Evolutionary conservation across 345 rosid species (phyloP), one percentile per base, ranked within the genome.

Genomic region (Sapria himalayana): DNA sequence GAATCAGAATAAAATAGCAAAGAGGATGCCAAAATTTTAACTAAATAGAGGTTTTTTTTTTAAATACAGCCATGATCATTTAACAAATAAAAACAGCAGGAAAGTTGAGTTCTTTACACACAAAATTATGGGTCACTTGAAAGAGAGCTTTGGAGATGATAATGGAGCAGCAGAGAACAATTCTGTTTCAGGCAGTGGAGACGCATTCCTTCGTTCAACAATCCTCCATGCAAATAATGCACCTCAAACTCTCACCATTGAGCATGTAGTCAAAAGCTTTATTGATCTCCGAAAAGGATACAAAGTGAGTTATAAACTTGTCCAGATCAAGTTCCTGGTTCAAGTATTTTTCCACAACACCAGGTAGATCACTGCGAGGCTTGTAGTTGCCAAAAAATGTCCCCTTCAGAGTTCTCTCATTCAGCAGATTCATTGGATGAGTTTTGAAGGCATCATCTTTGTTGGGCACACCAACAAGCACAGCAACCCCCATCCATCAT

Each of bases 401-500:
- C 9, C 81, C 86, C 53, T 70, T 73, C 0, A 76, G 74, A 8
- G 81, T 76, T 50, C 70, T 76, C 58, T 70, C 85, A 36, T 73
- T 70, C 43, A 73, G 65, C 0, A 73, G 7, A 27, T 70, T 76
- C 60, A 73, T 38, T 0, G 76, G 81, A 49, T 67, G 68, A 25
- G 77, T 69, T 60, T 73, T 70, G 62, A 73, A 73, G 0, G 62
- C 56, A 20, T 56, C 81, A 27, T 73, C 81, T 61, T 70, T 76
- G 58, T 50, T 67, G 6, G 81, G 81, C 24, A 70, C 70, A n/a
- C 78, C 81, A 1, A 70, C 78, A 19, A 72, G 64, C 3, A 76
- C 85, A 14, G 78, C 81, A 41, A 76, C 85, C 55, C 85, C 85
- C 85, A 77, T 72, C 74, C 92, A 48, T 78, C 85, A 14, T 82